These are phyloP conservation scores for Rhynchospora breviuscula DNA, from an alignment of 176 grass and related monocot genomes.

Conservation along the genomic window DNA sequence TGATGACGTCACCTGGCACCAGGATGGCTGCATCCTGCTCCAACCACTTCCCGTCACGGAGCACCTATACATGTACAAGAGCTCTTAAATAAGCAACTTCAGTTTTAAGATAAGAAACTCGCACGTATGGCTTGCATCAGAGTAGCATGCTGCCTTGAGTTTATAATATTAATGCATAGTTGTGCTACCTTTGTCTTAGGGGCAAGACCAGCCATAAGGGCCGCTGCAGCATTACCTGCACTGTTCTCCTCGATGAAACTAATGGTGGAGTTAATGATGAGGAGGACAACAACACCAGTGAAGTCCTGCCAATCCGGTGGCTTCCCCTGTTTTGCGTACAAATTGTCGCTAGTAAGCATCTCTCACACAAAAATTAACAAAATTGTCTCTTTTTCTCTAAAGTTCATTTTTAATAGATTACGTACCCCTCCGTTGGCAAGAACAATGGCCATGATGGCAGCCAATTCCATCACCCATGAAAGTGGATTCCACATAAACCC, in stretches of 20 bases:
- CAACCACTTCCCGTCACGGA: slow-evolving; percentile 67
- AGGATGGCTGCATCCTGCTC: slow-evolving; percentile 76
- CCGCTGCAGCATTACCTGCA: slow-evolving; percentile 71
- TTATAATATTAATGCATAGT: background rate
- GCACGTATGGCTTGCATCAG: background rate
- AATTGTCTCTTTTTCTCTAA: background rate
- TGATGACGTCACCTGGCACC: slow-evolving; percentile 78
- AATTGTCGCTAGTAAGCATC: background rate
- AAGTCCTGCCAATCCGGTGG: slow-evolving; percentile 95
- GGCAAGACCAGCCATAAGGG: slow-evolving; percentile 84
- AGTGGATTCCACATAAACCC: slow-evolving; percentile 99
- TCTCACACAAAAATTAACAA: background rate
- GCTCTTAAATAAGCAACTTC: background rate
- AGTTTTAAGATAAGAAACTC: background rate
- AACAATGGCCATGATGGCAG: slow-evolving; percentile 86
- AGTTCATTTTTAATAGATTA: background rate
- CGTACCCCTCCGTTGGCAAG: slow-evolving; percentile 66
- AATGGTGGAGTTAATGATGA: slow-evolving; percentile 96
- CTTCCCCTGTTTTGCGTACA: slow-evolving; percentile 33
- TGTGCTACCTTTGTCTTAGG: slow-evolving; percentile 72
- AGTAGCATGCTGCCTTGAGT: background rate
- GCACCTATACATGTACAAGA: slow-evolving; percentile 8
- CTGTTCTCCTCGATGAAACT: slow-evolving; percentile 99
- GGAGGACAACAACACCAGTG: slow-evolving; percentile 73
- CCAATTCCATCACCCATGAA: slow-evolving; percentile 90